Percentiles rank a stretch among this genome's conserved stretches.
phyloP scores from a whole-genome alignment of 2,329 filamentous ascomycete genomes.

The Trichophyton simii region DNA sequence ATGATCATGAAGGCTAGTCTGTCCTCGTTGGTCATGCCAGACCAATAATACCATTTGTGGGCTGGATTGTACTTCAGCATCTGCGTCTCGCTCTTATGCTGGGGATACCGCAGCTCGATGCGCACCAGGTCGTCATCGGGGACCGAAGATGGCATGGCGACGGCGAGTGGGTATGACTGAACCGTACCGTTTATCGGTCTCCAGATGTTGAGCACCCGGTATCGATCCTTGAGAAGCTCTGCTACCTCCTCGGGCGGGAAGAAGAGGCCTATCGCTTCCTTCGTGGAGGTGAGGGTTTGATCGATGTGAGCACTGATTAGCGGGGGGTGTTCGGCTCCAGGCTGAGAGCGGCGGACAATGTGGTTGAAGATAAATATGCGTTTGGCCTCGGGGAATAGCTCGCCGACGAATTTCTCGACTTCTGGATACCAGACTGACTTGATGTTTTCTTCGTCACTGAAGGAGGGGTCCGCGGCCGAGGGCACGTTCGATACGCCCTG shows the following conservation, averaged over 20 bases:
- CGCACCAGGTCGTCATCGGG: conserved; percentile 53
- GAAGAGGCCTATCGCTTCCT: conserved; percentile 53
- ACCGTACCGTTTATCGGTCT: conserved; percentile 50
- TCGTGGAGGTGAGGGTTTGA: conserved; percentile 54
- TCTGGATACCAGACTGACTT: conserved; percentile 69
- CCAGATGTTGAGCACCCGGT: conserved; percentile 84
- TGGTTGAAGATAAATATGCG: conserved; percentile 72
- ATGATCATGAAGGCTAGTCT: conserved; percentile 67
- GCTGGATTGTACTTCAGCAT: conserved; percentile 48
- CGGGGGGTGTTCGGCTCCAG: conserved; percentile 50
- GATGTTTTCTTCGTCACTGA: conserved; percentile 58
- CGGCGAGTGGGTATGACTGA: conserved; percentile 44
- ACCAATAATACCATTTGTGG: conserved; percentile 70
- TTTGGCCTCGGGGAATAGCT: conserved; percentile 52
- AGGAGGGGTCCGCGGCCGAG: conserved; percentile 44
- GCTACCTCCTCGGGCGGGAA: conserved; percentile 52
- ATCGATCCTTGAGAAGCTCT: conserved; percentile 51
- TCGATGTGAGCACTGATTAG: conserved; percentile 70
- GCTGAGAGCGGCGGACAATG: conserved; percentile 59
- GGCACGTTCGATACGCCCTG: conserved; percentile 48
- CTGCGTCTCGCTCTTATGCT: conserved; percentile 62
- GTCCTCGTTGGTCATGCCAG: conserved; percentile 62
- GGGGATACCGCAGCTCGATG: conserved; percentile 61
- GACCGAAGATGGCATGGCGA: conserved; percentile 45
- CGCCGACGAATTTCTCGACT: conserved; percentile 58